Evolutionary conservation across 345 rosid species (phyloP), one percentile per base, ranked within the genome.

Genomic region (Corchorus capsularis): DNA sequence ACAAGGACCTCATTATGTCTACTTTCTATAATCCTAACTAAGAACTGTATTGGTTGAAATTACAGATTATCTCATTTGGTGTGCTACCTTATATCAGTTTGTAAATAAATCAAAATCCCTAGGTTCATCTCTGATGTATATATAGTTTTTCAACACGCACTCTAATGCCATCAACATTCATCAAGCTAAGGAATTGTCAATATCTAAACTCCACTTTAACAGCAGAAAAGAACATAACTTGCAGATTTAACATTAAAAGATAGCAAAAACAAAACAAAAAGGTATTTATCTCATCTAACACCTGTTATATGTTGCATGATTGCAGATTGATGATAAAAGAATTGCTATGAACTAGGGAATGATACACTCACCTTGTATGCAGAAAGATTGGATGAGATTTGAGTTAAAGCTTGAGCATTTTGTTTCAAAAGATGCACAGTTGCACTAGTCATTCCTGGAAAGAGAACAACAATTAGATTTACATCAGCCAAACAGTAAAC

Each of bases 321-420:
- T 17, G 15, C 63, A 67, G 69, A 72, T 56, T 65, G 35, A 17
- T 20, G 8, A 46, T 63, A 41, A 20, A 47, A 63, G 11, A 81
- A 62, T 12, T 22, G 68, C 39, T 20, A 53, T 11, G 60, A 77
- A 73, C 61, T 16, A 67, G 19, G 41, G 59, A 61, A 47, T 8
- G 14, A 70, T 64, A 67, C 69, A 77, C 63, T 87, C 84, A 91
- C 99, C 91, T 92, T 91, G 76, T 83, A 81, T 41, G 77, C 75
- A 79, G 90, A 89, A 82, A 94, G 90, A 79, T 96, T 96, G 63
- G 88, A 83, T 79, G 86, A 77, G 76, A 96, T 96, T 81, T 86
- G 91, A 82, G 75, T 84, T 79, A 96, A 85, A 53, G 91, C 87
- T 80, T 83, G 87, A 75, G 77, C 81, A 82, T 92, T 96, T 80